These are phyloP conservation scores for Epicoccum nigrum DNA, from an alignment of 2,329 filamentous ascomycete species.

Conservation along the genomic window DNA sequence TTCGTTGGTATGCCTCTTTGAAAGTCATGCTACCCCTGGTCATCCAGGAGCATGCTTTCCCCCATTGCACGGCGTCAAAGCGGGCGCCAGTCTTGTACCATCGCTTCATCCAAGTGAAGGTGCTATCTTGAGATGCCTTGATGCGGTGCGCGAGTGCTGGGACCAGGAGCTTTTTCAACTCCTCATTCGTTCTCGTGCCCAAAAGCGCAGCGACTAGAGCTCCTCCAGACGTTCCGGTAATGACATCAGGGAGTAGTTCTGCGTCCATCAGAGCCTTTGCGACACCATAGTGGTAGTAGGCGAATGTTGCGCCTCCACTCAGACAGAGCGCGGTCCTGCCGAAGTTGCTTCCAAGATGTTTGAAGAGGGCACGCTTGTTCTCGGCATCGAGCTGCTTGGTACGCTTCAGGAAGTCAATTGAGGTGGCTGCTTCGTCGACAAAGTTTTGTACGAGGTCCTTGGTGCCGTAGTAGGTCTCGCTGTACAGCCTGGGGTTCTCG, in stretches of 20 bases:
- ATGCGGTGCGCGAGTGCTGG: constrained; percentile 86
- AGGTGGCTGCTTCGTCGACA: constrained; percentile 78
- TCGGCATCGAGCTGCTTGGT: constrained; percentile 71
- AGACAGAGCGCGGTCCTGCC: constrained; percentile 91
- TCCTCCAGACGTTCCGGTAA: constrained; percentile 94
- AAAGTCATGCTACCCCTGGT: constrained; percentile 91
- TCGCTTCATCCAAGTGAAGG: constrained; percentile 75
- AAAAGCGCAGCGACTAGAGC: constrained; percentile 87
- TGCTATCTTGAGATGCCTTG: constrained; percentile 80
- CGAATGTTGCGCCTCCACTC: constrained; percentile 91
- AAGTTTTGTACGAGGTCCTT: constrained; percentile 92
- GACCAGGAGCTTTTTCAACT: constrained; percentile 82
- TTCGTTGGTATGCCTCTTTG: constrained; percentile 90
- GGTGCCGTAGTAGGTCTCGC: constrained; percentile 97
- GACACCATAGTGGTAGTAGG: constrained; percentile 96
- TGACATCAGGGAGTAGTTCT: constrained; percentile 85
- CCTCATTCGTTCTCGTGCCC: constrained; percentile 88
- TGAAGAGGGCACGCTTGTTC: constrained; percentile 82
- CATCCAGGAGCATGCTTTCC: constrained; percentile 84
- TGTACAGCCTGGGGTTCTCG: constrained; percentile 93
- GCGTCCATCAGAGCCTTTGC: constrained; percentile 88
- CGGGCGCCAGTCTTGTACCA: constrained; percentile 94
- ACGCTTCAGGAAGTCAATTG: constrained; percentile 70
- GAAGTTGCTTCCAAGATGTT: constrained; percentile 86
- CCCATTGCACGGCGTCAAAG: constrained; percentile 95